Conservation (phyloP, 2,329 filamentous ascomycete species). For the Macrophomina phaseolina region DNA sequence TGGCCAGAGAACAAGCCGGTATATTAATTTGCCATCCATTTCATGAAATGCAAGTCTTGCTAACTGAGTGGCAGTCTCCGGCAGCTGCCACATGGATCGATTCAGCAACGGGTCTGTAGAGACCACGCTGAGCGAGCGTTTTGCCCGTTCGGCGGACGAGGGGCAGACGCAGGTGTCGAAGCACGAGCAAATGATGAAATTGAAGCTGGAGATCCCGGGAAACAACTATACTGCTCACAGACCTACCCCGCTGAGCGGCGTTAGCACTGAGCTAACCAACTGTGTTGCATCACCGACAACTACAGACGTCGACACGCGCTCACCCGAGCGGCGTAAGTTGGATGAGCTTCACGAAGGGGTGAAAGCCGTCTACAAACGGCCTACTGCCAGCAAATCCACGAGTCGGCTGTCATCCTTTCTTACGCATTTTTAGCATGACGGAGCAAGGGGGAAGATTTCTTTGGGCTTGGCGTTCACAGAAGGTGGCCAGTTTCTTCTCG, state of each 20-base stretch:
- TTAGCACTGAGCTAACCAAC: neutral
- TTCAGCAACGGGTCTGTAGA: neutral
- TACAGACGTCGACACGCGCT: neutral
- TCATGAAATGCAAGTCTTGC: no score
- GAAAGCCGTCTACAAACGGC: constrained; percentile 3
- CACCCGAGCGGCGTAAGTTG: constrained; percentile 1
- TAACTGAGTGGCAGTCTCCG: neutral
- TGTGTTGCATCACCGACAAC: neutral
- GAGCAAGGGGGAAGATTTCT: neutral
- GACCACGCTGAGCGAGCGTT: no score
- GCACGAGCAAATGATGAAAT: neutral
- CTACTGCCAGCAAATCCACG: neutral
- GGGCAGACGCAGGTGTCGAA: neutral
- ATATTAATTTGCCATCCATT: neutral
- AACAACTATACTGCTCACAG: neutral
- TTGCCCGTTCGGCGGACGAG: neutral
- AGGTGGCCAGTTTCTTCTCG: neutral
- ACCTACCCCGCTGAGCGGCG: neutral
- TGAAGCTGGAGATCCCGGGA: neutral
- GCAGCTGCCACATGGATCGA: neutral
- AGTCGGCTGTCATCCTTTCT: neutral
- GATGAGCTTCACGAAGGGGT: constrained; percentile 13
- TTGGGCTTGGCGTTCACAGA: neutral
- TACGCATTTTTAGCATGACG: neutral
- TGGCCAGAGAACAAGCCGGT: constrained; percentile 6